Evolutionary conservation across 345 rosid genomes (phyloP).

Genomic region (Corchorus olitorius): DNA sequence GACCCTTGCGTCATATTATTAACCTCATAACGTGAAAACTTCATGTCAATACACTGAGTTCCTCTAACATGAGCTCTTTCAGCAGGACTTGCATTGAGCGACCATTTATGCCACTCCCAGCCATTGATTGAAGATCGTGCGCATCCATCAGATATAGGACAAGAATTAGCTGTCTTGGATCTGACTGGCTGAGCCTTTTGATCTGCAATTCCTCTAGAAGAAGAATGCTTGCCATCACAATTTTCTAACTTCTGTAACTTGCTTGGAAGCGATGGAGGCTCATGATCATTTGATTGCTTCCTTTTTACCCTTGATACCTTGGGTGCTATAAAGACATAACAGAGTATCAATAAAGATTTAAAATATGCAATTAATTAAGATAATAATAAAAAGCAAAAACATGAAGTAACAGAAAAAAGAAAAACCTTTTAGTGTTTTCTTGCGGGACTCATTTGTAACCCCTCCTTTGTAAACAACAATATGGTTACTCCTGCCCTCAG

Average conservation of each 20-base stretch:
- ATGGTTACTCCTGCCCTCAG: slow-evolving; percentile 25
- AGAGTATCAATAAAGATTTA: slow-evolving; percentile 19
- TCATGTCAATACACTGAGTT: slow-evolving; percentile 37
- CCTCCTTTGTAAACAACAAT: slow-evolving; percentile 36
- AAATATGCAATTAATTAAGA: background rate
- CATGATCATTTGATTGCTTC: slow-evolving; percentile 42
- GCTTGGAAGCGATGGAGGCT: slow-evolving; percentile 29
- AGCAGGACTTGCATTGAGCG: slow-evolving; percentile 71
- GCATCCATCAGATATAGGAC: slow-evolving; percentile 83
- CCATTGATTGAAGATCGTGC: slow-evolving; percentile 92
- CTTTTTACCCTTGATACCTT: slow-evolving; percentile 52
- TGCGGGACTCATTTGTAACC: slow-evolving; percentile 31
- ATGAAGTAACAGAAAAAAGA: background rate
- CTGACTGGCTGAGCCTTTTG: slow-evolving; percentile 37
- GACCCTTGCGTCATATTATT: slow-evolving; percentile 47
- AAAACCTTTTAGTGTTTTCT: slow-evolving; percentile 40
- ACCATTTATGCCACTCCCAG: slow-evolving; percentile 96
- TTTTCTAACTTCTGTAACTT: slow-evolving; percentile 44
- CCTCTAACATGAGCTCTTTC: slow-evolving; percentile 86
- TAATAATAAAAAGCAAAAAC: slow-evolving; percentile 2
- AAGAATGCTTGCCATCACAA: slow-evolving; percentile 38
- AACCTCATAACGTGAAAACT: slow-evolving; percentile 48
- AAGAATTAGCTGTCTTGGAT: slow-evolving; percentile 41
- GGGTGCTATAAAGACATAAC: slow-evolving; percentile 38
- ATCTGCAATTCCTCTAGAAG: slow-evolving; percentile 30